phyloP scores from a whole-genome alignment of 176 grass and related monocot species.

The Cenchrus purpureus region DNA sequence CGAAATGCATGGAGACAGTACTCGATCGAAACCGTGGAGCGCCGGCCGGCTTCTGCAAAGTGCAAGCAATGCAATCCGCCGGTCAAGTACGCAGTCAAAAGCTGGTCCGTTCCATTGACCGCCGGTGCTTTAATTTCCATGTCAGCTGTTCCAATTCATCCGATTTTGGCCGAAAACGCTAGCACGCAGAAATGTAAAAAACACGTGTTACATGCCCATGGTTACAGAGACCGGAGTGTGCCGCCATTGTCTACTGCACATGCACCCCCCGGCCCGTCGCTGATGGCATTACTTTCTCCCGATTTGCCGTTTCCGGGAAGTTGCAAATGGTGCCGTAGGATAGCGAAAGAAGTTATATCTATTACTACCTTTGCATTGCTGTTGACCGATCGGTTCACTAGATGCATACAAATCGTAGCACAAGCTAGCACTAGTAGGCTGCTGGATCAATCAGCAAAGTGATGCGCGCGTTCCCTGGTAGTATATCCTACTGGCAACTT shows the following conservation, averaged over 20 bases:
- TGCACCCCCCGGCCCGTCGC: too few relatives aligned
- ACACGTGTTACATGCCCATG: neutral
- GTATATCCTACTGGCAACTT: neutral
- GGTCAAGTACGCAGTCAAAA: constrained; percentile 10
- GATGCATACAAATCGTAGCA: neutral
- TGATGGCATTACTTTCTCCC: neutral
- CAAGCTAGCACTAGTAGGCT: too few relatives aligned
- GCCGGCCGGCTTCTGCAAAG: neutral
- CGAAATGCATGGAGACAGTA: neutral
- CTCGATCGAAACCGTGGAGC: constrained; percentile 2
- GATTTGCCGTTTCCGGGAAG: constrained; percentile 26
- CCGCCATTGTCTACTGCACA: neutral
- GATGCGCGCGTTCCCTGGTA: too few relatives aligned
- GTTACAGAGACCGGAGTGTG: neutral
- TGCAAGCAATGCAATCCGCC: too few relatives aligned
- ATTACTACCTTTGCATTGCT: neutral
- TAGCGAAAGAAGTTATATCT: neutral
- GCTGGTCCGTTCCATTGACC: neutral
- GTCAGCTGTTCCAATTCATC: neutral
- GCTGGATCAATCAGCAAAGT: too few relatives aligned
- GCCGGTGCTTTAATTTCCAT: neutral
- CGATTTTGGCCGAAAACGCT: neutral
- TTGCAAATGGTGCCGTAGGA: neutral
- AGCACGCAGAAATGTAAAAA: constrained; percentile 2
- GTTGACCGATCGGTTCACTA: neutral